Conservation (phyloP, 108 stramenopile genomes). For the Epithemia pelagica region DNA sequence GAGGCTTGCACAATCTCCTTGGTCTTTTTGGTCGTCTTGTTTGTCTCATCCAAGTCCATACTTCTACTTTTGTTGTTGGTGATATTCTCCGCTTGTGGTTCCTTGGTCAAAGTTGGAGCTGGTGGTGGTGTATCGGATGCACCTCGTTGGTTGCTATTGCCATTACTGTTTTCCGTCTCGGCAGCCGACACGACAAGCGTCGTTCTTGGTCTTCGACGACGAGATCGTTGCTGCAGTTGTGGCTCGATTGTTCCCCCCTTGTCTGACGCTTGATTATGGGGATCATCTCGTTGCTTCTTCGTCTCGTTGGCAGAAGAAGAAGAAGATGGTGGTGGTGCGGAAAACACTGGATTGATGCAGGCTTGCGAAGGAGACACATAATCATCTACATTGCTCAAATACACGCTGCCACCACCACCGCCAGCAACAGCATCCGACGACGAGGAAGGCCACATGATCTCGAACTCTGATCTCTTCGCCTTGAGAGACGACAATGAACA, state of each 20-base stretch:
- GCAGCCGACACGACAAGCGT: background rate
- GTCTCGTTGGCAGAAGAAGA: conserved; percentile 14
- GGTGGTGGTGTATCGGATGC: too few species aligned
- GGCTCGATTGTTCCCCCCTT: background rate
- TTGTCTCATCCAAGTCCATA: background rate
- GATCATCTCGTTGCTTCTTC: conserved; percentile 1
- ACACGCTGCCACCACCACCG: conserved; percentile 30
- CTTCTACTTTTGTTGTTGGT: background rate
- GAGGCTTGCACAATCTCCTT: conserved; percentile 64
- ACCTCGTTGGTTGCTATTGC: background rate
- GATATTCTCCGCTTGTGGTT: background rate
- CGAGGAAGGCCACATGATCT: too few species aligned
- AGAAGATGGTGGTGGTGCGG: background rate
- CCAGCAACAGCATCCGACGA: too few species aligned
- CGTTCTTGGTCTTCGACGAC: background rate
- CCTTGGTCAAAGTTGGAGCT: too few species aligned
- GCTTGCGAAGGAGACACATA: conserved; percentile 84
- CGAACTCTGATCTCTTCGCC: too few species aligned
- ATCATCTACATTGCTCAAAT: conserved; percentile 80
- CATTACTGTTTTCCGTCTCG: background rate
- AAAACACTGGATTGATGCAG: conserved; percentile 84
- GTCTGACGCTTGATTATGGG: background rate
- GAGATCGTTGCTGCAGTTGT: too few species aligned
- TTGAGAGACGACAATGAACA: too few species aligned
- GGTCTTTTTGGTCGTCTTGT: conserved; percentile 13